A percentile compares a stretch with the other conserved stretches of the same genome.
phyloP scores from a whole-genome alignment of 345 rosid genomes.

The Boechera divaricarpa region DNA sequence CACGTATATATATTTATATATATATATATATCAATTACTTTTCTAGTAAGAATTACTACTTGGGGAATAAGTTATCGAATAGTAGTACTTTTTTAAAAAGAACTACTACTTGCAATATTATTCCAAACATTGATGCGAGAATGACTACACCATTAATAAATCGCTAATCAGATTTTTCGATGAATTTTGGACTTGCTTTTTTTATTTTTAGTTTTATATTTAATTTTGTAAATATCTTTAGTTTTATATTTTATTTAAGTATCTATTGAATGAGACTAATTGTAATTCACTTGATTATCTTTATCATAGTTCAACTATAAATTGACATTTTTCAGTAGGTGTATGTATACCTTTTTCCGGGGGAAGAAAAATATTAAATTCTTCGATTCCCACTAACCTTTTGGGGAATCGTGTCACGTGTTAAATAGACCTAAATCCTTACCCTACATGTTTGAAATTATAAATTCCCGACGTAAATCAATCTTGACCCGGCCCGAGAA shows the following conservation, averaged over 20 bases:
- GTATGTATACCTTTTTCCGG: not conserved
- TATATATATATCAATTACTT: not conserved
- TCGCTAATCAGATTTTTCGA: not conserved
- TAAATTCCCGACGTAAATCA: not conserved
- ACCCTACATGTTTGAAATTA: not conserved
- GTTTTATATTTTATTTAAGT: not conserved
- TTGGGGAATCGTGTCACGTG: not conserved
- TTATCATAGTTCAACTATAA: not conserved
- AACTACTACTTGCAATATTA: slow-evolving; percentile 17
- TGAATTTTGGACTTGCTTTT: not conserved
- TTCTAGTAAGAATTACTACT: not conserved
- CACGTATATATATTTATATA: not conserved
- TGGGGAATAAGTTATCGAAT: not conserved
- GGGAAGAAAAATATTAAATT: not conserved
- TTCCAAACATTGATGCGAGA: not conserved
- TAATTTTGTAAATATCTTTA: not conserved
- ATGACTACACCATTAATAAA: not conserved
- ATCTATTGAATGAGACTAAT: not conserved
- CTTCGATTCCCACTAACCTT: slow-evolving; percentile 16
- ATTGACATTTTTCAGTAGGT: not conserved
- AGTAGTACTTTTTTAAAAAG: not conserved
- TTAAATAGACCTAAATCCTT: not conserved
- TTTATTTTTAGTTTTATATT: not conserved
- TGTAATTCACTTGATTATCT: not conserved
- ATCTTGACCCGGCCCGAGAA: slow-evolving; percentile 18